phyloP scores from a whole-genome alignment of 108 stramenopile species.

The Fistulifera solaris region DNA sequence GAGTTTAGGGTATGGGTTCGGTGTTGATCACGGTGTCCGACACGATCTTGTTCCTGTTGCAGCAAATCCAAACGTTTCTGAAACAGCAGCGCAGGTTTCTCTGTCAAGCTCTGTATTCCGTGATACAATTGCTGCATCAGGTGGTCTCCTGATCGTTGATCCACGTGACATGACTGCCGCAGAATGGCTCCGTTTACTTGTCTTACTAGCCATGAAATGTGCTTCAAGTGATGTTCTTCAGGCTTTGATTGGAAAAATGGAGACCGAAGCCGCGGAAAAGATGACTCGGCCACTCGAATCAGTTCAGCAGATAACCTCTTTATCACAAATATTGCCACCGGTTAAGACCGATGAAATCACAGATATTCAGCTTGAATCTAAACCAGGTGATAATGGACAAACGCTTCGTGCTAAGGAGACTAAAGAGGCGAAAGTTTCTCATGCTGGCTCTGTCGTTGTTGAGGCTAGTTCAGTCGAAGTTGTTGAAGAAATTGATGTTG shows the following conservation, averaged over 20 bases:
- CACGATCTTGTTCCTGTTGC: constrained; percentile 58
- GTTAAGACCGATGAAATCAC: constrained; percentile 14
- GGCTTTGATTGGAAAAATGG: constrained; percentile 46
- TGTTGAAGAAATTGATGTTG: constrained; percentile 19
- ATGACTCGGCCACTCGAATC: constrained; percentile 21
- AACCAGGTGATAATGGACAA: background rate
- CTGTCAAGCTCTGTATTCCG: constrained; percentile 63
- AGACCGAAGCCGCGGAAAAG: constrained; percentile 37
- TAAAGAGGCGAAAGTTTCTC: constrained; percentile 1
- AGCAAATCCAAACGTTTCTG: constrained; percentile 65
- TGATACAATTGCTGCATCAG: constrained; percentile 50
- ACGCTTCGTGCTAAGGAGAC: background rate
- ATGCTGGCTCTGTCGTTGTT: constrained; percentile 12
- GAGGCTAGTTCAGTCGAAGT: constrained; percentile 39
- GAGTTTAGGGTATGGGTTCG: constrained; percentile 65
- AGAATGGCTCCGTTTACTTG: constrained; percentile 66
- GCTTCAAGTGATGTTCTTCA: constrained; percentile 64
- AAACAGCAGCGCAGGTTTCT: constrained; percentile 63
- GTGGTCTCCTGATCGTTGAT: constrained; percentile 40
- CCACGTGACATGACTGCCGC: constrained; percentile 48
- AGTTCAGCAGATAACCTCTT: constrained; percentile 14
- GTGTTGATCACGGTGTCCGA: constrained; percentile 41
- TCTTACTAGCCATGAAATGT: constrained; percentile 65
- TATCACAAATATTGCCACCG: constrained; percentile 26
- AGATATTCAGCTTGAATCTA: background rate